Evolutionary conservation across 257 asterid species (phyloP), one percentile per base, ranked within the genome.

Genomic region (Solanum habrochaites): DNA sequence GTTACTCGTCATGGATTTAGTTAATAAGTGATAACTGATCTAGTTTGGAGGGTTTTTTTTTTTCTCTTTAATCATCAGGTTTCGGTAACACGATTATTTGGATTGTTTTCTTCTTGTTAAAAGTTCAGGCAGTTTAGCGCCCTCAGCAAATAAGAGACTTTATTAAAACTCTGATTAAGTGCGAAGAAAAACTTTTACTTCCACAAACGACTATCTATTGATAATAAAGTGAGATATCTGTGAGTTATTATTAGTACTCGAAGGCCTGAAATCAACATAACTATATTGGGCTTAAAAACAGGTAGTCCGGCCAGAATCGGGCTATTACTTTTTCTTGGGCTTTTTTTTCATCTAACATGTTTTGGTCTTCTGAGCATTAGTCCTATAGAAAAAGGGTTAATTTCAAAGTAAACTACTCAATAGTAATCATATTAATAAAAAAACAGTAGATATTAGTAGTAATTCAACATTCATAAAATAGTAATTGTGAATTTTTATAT

Each of bases 161-260:
- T 69, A 69, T 69, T 69, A 14, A 9, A 21, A 39, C 3, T 75
- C 15, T 43, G 0, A 8, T 14, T 25, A 43, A 43, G 15, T 13
- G 15, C 1, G n/a, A 13, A 5, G 0, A n/a, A n/a, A 0, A 25
- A n/a, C 2, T 15, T 39, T 42, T 0, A 37, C 3, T 42, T 75
- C 60, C 39, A 14, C 49, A 6, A 3, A 67, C 12, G 7, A n/a
- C 6, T 21, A 73, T 73, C 82, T 3, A 10, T 60, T 75, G 23
- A n/a, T n/a, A n/a, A n/a, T n/a, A 15, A 3, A 25, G 60, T 75
- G 35, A n/a, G 4, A 40, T 75, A 40, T 7, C n/a, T 42, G 23
- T 13, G 13, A 40, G 83, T 6, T 8, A 71, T 32, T 8, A 12
- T 12, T 13, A 25, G 64, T 14, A 13, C 11, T 14, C 84, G 52